Base-by-base conservation (phyloP, 1,284 basidiomycete genomes). In the Malassezia equina region DNA sequence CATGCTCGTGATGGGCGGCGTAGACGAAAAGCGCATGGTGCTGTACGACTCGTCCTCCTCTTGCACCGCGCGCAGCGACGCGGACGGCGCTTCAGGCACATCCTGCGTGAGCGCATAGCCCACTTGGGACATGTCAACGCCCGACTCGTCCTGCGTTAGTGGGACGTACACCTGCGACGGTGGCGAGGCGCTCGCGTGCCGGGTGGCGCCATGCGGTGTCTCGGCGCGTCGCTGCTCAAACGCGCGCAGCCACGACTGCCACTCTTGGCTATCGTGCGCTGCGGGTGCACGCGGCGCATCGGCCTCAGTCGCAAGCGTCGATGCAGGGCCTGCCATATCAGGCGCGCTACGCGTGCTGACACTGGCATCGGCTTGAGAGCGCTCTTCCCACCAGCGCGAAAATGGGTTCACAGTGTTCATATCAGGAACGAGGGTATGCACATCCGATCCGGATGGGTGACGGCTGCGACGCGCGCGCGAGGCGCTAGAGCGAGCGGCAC, bases 341-440 rank as follows among this genome's bases (percentile, higher is more conserved):
- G n/a, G n/a, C 36, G 7, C 9, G 17, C 7, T 8, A 11, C 36
- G 36, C 6, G 36, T 24, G 41, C 41, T 19, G 17, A n/a, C 23
- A 12, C 41, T 43, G 24, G 21, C 15, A 13, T 27, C 41, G 36
- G 36, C 36, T 19, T 39, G 36, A 7, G 36, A 27, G 40, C 48
- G 49, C 19, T 52, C 41, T 29, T 57, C 55, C 55, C 55, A 57
- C 55, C 55, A 57, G 36, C 34, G 50, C 19, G 49, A 45, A 32
- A 57, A 57, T 1, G 44, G 41, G 25, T 47, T 47, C 5, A 46
- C 42, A 25, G 45, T 34, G 34, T 32, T 46, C 29, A 39, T 36
- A 17, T 47, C 49, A 25, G 48, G 54, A 27, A 56, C 47, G 3
- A 27, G 33, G 21, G 40, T 33, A 23, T 41, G 34, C 19, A 39